Evolutionary conservation across 768 basidiomycete species (phyloP).

Genomic region (Mrakia hoshinonis): DNA sequence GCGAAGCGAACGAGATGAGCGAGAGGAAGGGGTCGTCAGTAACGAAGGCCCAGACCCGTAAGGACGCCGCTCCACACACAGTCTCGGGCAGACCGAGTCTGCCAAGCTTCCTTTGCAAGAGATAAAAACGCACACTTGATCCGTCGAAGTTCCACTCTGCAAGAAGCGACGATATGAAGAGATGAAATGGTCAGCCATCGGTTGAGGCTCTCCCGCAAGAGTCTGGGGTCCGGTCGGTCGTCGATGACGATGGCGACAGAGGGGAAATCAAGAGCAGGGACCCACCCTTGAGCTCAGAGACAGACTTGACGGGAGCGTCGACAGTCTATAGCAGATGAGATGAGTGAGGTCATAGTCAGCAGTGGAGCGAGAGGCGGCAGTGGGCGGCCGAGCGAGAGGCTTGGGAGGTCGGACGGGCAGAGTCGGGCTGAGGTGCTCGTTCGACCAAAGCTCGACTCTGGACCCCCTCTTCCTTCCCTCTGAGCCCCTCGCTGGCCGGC

Average conservation of each 20-base stretch:
- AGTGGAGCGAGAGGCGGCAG: neutral
- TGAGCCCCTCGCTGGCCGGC: neutral
- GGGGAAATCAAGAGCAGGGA: neutral
- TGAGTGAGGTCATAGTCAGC: neutral
- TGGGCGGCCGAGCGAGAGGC: neutral
- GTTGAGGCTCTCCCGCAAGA: neutral
- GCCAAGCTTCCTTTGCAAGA: neutral
- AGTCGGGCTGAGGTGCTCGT: too few species aligned
- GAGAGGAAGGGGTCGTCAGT: neutral
- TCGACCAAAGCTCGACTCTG: too few species aligned
- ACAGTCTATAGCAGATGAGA: constrained; percentile 3
- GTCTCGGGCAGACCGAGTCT: too few species aligned
- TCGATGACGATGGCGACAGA: neutral
- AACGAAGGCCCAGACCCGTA: too few species aligned
- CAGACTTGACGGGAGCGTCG: constrained; percentile 23
- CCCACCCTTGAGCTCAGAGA: constrained; percentile 29
- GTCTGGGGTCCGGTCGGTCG: neutral
- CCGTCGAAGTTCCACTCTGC: constrained; percentile 29
- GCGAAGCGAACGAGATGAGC: constrained; percentile 49
- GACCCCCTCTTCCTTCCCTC: too few species aligned
- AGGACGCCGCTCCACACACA: too few species aligned
- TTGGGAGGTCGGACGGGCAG: too few species aligned
- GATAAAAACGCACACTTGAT: constrained; percentile 1
- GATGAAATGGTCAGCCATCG: neutral
- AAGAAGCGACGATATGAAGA: neutral